phyloP scores from a whole-genome alignment of 2,329 filamentous ascomycete genomes.

The Phaeosphaeriaceae sp. region DNA sequence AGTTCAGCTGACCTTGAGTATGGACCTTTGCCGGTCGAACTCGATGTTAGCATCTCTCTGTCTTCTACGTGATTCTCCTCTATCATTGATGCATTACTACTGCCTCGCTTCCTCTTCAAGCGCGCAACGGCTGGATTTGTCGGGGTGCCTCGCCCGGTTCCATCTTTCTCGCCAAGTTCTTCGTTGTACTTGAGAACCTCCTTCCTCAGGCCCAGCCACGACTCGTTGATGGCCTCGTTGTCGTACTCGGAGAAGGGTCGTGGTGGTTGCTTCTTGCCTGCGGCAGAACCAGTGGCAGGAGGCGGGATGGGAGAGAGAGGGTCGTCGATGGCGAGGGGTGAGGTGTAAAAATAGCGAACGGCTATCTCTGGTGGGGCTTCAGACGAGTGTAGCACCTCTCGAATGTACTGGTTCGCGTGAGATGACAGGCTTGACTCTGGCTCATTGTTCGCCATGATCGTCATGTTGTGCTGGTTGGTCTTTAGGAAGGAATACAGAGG shows the following conservation, averaged over 20 bases:
- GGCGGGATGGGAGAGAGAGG: constrained; percentile 73
- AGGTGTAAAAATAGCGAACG: constrained; percentile 78
- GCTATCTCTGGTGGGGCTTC: constrained; percentile 44
- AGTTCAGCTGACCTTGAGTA: constrained; percentile 41
- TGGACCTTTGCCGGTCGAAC: constrained; percentile 27
- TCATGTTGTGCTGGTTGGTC: constrained; percentile 2
- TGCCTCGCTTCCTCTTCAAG: constrained; percentile 44
- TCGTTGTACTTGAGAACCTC: constrained; percentile 55
- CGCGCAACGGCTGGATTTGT: constrained; percentile 42
- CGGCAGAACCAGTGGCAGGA: constrained; percentile 55
- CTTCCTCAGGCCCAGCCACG: constrained; percentile 70
- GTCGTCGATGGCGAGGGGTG: constrained; percentile 83
- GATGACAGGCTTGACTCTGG: constrained; percentile 34
- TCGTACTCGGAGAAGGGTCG: constrained; percentile 81
- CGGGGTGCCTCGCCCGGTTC: constrained; percentile 27
- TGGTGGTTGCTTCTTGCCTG: constrained; percentile 64
- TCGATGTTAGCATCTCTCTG: constrained; percentile 36
- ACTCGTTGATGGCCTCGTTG: constrained; percentile 78
- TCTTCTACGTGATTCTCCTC: constrained; percentile 29
- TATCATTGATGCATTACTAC: constrained; percentile 28
- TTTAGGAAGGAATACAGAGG: constrained; percentile 9
- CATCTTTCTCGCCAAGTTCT: constrained; percentile 45
- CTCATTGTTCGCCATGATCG: constrained; percentile 26
- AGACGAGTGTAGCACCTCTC: constrained; percentile 50
- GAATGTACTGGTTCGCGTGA: constrained; percentile 53